These are phyloP conservation scores for Wolfiporia cocos DNA, from an alignment of 1,284 basidiomycete genomes.

Conservation along the genomic window DNA sequence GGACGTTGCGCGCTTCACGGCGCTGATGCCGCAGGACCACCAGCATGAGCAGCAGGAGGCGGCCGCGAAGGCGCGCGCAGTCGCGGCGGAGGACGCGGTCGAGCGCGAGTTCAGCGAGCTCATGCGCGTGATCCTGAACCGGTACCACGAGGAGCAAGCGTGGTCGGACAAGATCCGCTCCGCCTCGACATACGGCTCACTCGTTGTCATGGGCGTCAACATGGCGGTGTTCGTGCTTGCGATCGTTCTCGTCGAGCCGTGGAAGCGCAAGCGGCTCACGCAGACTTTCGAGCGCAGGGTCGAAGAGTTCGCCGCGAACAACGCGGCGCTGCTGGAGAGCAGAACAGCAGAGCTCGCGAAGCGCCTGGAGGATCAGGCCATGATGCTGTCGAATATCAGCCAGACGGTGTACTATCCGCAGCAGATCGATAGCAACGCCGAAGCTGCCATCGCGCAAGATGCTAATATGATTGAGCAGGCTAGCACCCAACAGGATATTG, in stretches of 20 bases:
- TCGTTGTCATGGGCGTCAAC: constrained; percentile 82
- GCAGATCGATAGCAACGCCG: too few relatives aligned
- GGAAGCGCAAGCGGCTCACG: constrained; percentile 82
- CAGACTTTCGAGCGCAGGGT: constrained; percentile 85
- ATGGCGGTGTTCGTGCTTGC: constrained; percentile 84
- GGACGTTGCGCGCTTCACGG: constrained; percentile 81
- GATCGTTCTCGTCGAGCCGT: constrained; percentile 87
- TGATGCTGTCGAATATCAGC: constrained; percentile 26
- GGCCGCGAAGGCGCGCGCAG: constrained; percentile 58
- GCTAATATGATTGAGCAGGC: too few relatives aligned
- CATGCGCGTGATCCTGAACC: constrained; percentile 78
- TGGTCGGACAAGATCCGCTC: constrained; percentile 97
- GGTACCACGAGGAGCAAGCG: constrained; percentile 95
- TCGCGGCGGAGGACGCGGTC: constrained; percentile 67
- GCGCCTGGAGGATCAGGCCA: constrained; percentile 48
- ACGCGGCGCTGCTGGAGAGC: constrained; percentile 17
- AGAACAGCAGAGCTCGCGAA: constrained; percentile 39
- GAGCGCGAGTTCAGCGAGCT: constrained; percentile 83
- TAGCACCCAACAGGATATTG: too few relatives aligned
- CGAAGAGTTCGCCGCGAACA: constrained; percentile 60
- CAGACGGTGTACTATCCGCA: constrained; percentile 19
- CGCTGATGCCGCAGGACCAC: constrained; percentile 85
- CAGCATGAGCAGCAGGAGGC: constrained; percentile 73
- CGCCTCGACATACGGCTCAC: constrained; percentile 84
- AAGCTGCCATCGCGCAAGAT: too few relatives aligned